These are phyloP conservation scores for Bruguiera sexangula DNA, from an alignment of 345 rosid genomes.

Conservation along the genomic window DNA sequence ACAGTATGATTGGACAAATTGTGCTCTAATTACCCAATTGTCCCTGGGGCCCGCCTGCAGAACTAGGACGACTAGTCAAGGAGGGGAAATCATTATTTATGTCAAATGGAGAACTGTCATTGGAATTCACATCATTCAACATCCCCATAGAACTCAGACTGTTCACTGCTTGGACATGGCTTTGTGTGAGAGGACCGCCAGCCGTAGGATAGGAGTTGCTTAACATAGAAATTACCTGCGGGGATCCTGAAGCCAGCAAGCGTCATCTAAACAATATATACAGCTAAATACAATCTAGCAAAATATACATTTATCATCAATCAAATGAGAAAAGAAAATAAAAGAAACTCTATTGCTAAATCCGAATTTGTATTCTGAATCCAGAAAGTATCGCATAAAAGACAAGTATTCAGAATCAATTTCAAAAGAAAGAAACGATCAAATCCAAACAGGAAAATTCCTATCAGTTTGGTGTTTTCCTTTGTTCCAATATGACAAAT, in stretches of 20 bases:
- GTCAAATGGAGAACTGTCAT: slow-evolving; percentile 85
- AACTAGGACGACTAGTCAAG: slow-evolving; percentile 89
- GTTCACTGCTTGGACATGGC: slow-evolving; percentile 82
- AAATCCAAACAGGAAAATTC: background rate
- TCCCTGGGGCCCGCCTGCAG: slow-evolving; percentile 98
- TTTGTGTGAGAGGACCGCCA: slow-evolving; percentile 85
- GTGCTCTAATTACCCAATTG: slow-evolving; percentile 60
- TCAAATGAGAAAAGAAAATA: background rate
- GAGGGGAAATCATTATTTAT: slow-evolving; percentile 93
- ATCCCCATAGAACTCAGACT: slow-evolving; percentile 81
- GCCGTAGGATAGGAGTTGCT: slow-evolving; percentile 68
- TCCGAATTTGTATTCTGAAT: too few relatives aligned
- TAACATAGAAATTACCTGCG: slow-evolving; percentile 87
- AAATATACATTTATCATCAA: background rate
- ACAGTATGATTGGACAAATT: slow-evolving; percentile 3
- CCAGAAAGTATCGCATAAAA: too few relatives aligned
- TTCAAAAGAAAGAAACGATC: background rate
- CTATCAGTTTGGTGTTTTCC: too few relatives aligned
- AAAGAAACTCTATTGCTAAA: background rate
- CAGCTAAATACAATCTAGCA: background rate
- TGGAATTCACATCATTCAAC: slow-evolving; percentile 75
- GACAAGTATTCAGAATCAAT: background rate
- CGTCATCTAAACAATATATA: slow-evolving; percentile 19
- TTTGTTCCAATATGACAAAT: background rate
- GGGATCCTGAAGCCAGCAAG: slow-evolving; percentile 64